Percentiles rank a stretch among this genome's conserved stretches.
Evolutionary conservation across 495 filamentous ascomycete species (phyloP).

Genomic region (Talaromyces ruber): DNA sequence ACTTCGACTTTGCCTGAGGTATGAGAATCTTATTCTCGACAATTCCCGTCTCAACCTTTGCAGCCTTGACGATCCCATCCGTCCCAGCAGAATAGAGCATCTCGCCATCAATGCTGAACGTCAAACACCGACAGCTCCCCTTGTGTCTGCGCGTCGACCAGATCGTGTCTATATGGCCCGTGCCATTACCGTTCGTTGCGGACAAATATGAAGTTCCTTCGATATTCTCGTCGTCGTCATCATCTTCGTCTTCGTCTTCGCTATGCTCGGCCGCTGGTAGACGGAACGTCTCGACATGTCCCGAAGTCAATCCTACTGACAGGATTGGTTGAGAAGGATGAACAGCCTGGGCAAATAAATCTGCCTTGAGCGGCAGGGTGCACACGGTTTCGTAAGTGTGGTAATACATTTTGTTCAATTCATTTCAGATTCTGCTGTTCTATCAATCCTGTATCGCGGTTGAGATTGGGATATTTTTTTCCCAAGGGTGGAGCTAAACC

Average conservation of each 20-base stretch:
- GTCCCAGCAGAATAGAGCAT: conserved; percentile 81
- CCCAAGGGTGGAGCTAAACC: background rate
- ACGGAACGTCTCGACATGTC: conserved; percentile 80
- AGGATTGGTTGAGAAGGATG: conserved; percentile 78
- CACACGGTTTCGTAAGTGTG: conserved; percentile 78
- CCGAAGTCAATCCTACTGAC: conserved; percentile 73
- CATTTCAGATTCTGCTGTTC: background rate
- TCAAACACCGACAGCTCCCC: conserved; percentile 76
- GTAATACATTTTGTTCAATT: background rate
- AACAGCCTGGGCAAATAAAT: conserved; percentile 81
- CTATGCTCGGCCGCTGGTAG: conserved; percentile 50
- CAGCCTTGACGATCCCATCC: conserved; percentile 84
- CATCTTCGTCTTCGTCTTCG: conserved; percentile 36
- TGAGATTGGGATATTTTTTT: background rate
- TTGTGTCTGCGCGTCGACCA: conserved; percentile 89
- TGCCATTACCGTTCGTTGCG: conserved; percentile 56
- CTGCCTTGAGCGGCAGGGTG: conserved; percentile 75
- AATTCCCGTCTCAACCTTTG: conserved; percentile 66
- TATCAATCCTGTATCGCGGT: background rate
- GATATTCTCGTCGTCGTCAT: conserved; percentile 35
- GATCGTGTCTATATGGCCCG: conserved; percentile 66
- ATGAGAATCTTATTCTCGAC: conserved; percentile 66
- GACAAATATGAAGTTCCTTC: conserved; percentile 36
- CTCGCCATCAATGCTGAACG: conserved; percentile 67
- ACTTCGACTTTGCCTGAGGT: conserved; percentile 33